Conservation (phyloP, 148 eudicot species). For the Rhododendron griersonianum region DNA sequence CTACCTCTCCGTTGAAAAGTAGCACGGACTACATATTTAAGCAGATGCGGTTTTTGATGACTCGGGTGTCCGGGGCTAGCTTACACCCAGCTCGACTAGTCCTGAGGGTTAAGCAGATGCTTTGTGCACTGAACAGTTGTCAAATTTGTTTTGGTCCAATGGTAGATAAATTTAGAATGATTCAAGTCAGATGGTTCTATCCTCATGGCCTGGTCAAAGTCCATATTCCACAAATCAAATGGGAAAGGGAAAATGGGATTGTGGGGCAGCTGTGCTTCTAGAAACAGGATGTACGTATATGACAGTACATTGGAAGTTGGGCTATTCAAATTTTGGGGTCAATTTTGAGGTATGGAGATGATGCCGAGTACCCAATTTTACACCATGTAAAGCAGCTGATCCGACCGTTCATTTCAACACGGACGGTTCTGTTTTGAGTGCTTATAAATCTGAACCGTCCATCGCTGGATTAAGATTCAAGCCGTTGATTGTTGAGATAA, state of each 20-base stretch:
- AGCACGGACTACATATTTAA: neutral
- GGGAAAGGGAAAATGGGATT: neutral
- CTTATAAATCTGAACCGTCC: no score
- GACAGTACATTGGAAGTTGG: neutral
- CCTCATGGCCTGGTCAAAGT: neutral
- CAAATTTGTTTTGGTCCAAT: neutral
- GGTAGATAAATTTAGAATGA: neutral
- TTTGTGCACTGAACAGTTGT: neutral
- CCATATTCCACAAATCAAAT: neutral
- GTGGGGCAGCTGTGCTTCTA: neutral
- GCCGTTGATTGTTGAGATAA: no score
- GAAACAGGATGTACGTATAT: neutral
- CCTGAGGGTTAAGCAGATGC: neutral
- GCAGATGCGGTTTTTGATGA: neutral
- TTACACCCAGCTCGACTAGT: no score
- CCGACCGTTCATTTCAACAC: fast-evolving
- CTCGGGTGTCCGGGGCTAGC: neutral
- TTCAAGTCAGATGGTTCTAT: neutral
- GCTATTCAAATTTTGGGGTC: neutral
- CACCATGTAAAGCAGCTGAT: no score
- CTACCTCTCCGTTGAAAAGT: neutral
- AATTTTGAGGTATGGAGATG: no score
- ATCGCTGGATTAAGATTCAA: no score
- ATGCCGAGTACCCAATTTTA: no score
- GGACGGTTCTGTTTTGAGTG: fast-evolving